Percentiles rank a stretch among this genome's conserved stretches.
Evolutionary conservation across 73 alveolate species (phyloP).

Genomic region (Urostyla sp.): DNA sequence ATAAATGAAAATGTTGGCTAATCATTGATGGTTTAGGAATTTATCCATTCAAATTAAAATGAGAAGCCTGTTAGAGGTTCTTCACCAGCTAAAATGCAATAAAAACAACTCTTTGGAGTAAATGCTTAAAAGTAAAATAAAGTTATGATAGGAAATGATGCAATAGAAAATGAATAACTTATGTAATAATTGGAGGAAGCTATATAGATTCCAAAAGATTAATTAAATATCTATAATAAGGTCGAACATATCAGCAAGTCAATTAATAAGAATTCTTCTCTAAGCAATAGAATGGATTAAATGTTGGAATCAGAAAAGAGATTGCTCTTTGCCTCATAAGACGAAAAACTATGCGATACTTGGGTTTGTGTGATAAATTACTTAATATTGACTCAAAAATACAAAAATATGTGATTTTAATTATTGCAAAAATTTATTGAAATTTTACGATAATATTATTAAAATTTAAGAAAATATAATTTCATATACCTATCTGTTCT

Average conservation of each 20-base stretch:
- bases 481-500: no score
- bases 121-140: neutral
- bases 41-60: no score
- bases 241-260: neutral
- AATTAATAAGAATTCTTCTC: conserved; percentile 1
- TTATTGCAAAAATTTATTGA: neutral
- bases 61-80: no score
- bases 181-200: neutral
- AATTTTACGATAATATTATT: neutral
- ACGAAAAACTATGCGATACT: conserved; percentile 33
- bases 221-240: neutral
- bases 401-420: no score
- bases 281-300: neutral
- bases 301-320: conserved; percentile 26
- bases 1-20: no score
- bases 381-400: neutral
- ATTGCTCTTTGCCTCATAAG: neutral
- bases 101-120: no score
- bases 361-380: conserved; percentile 31
- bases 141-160: neutral
- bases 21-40: no score
- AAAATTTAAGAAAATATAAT: no score
- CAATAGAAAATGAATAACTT: neutral
- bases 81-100: no score
- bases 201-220: neutral